A percentile compares a stretch with the other conserved stretches of the same genome.
These are phyloP conservation scores for Metschnikowia lochheadii DNA, from an alignment of 805 yeast genomes.

Conservation along the genomic window DNA sequence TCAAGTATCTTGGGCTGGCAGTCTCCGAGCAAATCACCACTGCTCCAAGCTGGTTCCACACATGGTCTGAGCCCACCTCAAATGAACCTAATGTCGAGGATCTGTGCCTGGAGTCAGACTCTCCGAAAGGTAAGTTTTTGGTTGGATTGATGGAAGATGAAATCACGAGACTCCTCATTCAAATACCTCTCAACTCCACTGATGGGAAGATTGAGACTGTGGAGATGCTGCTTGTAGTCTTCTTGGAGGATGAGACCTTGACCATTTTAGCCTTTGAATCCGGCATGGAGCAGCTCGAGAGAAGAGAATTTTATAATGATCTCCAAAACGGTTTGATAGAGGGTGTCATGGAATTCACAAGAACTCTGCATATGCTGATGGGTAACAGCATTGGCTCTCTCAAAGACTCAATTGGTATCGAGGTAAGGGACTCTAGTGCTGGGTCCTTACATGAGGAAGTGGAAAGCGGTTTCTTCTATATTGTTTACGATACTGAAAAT, in stretches of 20 bases:
- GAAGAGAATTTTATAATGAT: conserved; percentile 20
- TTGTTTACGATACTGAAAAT: conserved; percentile 27
- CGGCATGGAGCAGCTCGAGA: conserved; percentile 20
- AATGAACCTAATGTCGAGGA: conserved; percentile 1
- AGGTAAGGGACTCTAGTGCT: conserved; percentile 5
- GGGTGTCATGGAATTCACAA: conserved; percentile 16
- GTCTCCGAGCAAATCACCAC: conserved; percentile 14
- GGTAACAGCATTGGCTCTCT: conserved; percentile 30
- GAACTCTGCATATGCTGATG: conserved; percentile 15
- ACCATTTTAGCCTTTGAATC: conserved; percentile 31
- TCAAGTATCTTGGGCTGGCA: conserved; percentile 23
- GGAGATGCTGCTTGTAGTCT: conserved; percentile 33
- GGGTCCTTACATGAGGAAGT: conserved; percentile 12
- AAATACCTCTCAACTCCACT: conserved; percentile 17
- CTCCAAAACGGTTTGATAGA: conserved; percentile 19
- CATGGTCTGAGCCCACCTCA: background rate
- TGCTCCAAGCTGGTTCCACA: conserved; percentile 11
- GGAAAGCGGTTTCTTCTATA: conserved; percentile 36
- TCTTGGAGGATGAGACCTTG: conserved; percentile 19
- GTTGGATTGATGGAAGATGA: conserved; percentile 20
- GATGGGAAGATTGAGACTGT: conserved; percentile 7
- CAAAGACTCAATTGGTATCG: conserved; percentile 19
- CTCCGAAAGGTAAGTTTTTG: conserved; percentile 21
- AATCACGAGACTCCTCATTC: conserved; percentile 25
- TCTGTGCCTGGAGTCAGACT: background rate